phyloP scores from a whole-genome alignment of 805 yeast species.

The Candida ortonii region DNA sequence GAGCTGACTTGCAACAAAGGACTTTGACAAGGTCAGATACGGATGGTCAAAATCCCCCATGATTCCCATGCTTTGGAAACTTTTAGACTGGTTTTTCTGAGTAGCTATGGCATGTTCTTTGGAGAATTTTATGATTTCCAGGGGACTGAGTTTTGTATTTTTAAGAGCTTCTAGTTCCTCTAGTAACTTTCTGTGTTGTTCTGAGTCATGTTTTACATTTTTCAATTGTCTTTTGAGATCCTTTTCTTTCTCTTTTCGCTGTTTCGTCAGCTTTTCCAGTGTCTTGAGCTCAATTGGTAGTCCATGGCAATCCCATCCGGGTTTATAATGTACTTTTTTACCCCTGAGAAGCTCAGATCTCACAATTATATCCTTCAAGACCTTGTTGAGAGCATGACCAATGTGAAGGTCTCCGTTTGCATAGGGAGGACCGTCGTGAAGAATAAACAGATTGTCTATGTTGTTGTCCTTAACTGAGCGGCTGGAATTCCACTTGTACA shows the following conservation, averaged over 20 bases:
- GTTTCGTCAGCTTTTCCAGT: slow-evolving; percentile 41
- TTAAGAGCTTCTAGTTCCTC: slow-evolving; percentile 15
- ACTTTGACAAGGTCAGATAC: slow-evolving; percentile 69
- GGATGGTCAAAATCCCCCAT: slow-evolving; percentile 78
- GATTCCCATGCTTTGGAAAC: slow-evolving; percentile 70
- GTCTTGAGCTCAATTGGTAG: slow-evolving; percentile 93
- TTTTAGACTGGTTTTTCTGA: slow-evolving; percentile 57
- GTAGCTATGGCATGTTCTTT: slow-evolving; percentile 65
- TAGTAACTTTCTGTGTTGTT: slow-evolving; percentile 11
- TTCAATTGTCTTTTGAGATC: slow-evolving; percentile 26
- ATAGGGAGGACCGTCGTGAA: slow-evolving; percentile 98
- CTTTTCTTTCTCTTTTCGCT: slow-evolving; percentile 29
- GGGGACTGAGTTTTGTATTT: slow-evolving; percentile 33
- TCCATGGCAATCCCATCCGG: slow-evolving; percentile 99
- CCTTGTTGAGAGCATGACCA: slow-evolving; percentile 89
- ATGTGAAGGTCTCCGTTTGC: slow-evolving; percentile 93
- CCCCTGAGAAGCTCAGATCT: slow-evolving; percentile 63
- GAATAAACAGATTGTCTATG: slow-evolving; percentile 48
- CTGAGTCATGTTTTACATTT: slow-evolving; percentile 10
- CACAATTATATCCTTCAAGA: slow-evolving; percentile 80
- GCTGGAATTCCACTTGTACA: slow-evolving; percentile 63
- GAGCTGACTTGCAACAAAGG: slow-evolving; percentile 75
- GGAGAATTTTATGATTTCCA: slow-evolving; percentile 67
- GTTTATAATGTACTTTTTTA: slow-evolving; percentile 64
- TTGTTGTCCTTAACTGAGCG: slow-evolving; percentile 23